Percentiles rank a stretch among this genome's conserved stretches.
phyloP scores from a whole-genome alignment of 2,329 filamentous ascomycete genomes.

The Fusarium verrucosum region DNA sequence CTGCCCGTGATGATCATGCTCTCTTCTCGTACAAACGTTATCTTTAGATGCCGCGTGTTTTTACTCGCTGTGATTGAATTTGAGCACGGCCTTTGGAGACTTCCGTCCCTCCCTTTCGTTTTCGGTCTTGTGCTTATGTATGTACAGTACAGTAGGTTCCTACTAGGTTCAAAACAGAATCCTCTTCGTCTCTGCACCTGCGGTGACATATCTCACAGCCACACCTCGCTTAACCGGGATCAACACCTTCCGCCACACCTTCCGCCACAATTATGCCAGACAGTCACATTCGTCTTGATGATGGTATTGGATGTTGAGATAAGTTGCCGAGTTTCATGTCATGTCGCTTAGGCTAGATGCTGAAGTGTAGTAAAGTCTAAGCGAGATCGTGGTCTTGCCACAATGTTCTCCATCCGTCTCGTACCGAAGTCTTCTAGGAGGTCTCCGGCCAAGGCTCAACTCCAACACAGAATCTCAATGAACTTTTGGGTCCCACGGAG shows the following conservation, averaged over 20 bases:
- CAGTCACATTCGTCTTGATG: slow-evolving; percentile 17
- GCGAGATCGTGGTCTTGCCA: slow-evolving; percentile 13
- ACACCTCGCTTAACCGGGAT: slow-evolving; percentile 19
- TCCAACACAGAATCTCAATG: neutral
- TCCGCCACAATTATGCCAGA: slow-evolving; percentile 11
- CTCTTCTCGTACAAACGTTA: slow-evolving; percentile 25
- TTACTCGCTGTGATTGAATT: slow-evolving; percentile 5
- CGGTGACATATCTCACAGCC: slow-evolving; percentile 20
- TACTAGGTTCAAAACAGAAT: slow-evolving; percentile 10
- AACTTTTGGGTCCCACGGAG: slow-evolving; percentile 5
- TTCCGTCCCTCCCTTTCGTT: slow-evolving; percentile 4
- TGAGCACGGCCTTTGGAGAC: neutral
- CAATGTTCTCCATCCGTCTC: neutral
- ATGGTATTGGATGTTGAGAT: slow-evolving; percentile 6
- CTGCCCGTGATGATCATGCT: slow-evolving; percentile 25
- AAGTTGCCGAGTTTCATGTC: slow-evolving; percentile 10
- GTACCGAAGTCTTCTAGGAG: neutral
- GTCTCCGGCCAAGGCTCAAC: neutral
- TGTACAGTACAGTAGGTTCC: too few species aligned
- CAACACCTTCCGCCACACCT: slow-evolving; percentile 3
- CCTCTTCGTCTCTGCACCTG: neutral
- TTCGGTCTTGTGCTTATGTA: neutral
- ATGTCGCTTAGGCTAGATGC: slow-evolving; percentile 8
- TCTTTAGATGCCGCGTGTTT: slow-evolving; percentile 4
- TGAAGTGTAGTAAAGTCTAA: slow-evolving; percentile 1